A percentile compares a stretch with the other conserved stretches of the same genome.
phyloP scores from a whole-genome alignment of 352 stramenopile species.

The Pythium myriotylum region DNA sequence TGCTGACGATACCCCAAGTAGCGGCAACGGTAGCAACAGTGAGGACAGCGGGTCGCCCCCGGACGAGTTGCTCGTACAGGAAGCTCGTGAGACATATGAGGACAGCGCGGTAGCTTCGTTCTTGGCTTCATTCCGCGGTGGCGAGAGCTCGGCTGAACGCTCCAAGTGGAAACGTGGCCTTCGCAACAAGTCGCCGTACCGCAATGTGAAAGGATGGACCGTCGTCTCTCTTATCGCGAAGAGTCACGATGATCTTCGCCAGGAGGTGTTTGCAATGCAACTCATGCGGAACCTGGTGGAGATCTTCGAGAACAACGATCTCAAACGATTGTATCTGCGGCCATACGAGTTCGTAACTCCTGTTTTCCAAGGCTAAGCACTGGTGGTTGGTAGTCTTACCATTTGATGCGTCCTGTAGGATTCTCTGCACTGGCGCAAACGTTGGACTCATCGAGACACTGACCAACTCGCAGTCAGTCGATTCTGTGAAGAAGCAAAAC shows the following conservation, averaged over 20 bases:
- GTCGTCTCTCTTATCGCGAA: constrained; percentile 46
- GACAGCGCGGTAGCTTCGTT: constrained; percentile 29
- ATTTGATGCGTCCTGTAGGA: constrained; percentile 31
- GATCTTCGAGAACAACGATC: constrained; percentile 36
- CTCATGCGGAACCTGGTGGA: constrained; percentile 32
- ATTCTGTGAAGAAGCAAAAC: constrained; percentile 86
- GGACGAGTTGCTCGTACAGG: constrained; percentile 31
- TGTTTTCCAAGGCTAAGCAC: neutral
- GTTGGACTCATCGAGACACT: constrained; percentile 94
- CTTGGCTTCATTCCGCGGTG: constrained; percentile 18
- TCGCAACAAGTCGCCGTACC: constrained; percentile 24
- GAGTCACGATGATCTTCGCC: constrained; percentile 43
- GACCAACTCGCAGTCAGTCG: constrained; percentile 90
- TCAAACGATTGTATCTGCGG: constrained; percentile 35
- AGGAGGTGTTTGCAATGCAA: constrained; percentile 45
- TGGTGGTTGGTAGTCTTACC: too few species aligned
- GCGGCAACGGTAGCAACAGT: neutral
- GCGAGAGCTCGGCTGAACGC: neutral
- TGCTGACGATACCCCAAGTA: constrained; percentile 1
- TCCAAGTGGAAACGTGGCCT: constrained; percentile 19
- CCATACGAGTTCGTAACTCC: constrained; percentile 37
- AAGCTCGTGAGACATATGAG: constrained; percentile 33
- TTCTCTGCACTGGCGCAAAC: constrained; percentile 85
- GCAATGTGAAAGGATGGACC: constrained; percentile 33
- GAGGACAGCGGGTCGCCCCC: constrained; percentile 17